Base-by-base conservation (phyloP, 2,329 filamentous ascomycete genomes). In the Xylaria sp. region DNA sequence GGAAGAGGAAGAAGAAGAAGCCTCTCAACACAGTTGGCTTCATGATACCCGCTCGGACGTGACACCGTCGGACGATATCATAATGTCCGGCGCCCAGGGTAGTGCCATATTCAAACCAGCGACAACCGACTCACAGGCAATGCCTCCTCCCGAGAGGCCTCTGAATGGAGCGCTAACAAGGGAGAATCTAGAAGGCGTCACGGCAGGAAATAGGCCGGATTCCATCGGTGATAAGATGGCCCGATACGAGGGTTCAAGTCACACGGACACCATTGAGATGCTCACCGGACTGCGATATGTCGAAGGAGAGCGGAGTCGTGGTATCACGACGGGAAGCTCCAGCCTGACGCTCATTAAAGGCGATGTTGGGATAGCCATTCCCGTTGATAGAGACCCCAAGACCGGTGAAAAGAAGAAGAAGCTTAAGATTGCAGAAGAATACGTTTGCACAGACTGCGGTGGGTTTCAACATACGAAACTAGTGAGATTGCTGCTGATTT, bases 371-470 rank as follows among this genome's bases (percentile, higher is more conserved):
- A 95, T 97, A 69, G 91, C 92, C 8, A 96, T 97, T 60, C 89
- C 93, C 0, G 82, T 92, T 40, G 93, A 97, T 72, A 89, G 93
- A 71, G 93, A 96, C 68, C 86, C 87, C 16, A 84, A 91, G 58
- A 86, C 86, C 13, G 90, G 88, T 0, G 91, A 93, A 69, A 94
- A 97, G 81, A 97, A 97, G 84, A 92, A 92, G 84, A 97, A 97
- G 79, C 84, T 93, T 55, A 97, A 97, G 79, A 86, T 89, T 27
- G 86, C 87, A 1, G 90, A 97, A 77, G 94, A 98, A 84, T 98
- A 98, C 78, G 93, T 97, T 44, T 98, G 95, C 80, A 95, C 93
- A 1, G 95, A 98, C 79, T 98, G 95, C 81, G 94, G 95, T 84
- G 82, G 72, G 86, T 83, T 55, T 59, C 29, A n/a, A 50, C 12